Evolutionary conservation across 768 basidiomycete genomes (phyloP), one percentile per base, ranked within the genome.

Genomic region (Mycena maculata): DNA sequence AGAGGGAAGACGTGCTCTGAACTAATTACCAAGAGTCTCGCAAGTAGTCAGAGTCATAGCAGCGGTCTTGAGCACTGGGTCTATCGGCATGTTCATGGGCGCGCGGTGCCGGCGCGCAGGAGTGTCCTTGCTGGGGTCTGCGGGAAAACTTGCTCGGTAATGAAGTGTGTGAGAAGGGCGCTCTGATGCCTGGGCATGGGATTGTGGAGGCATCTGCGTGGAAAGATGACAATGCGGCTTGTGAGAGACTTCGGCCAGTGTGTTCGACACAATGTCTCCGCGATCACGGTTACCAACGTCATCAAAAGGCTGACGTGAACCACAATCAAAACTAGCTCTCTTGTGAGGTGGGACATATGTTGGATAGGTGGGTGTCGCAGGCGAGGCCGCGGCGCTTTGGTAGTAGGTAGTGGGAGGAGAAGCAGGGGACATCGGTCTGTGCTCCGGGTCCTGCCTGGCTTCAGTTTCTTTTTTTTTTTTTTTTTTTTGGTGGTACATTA

Each of bases 271-370:
- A 30, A 20, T 53, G 44, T 52, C 33, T 15, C 6, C 55, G 20
- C 11, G 12, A 42, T 23, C 50, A 25, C 48, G n/a, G n/a, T 63
- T 63, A 10, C 20, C 52, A 0, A 67, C 31, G 12, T 61, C 47
- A 18, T 25, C 60, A 18, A 67, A 27, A 5, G 65, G 60, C 3
- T 30, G 59, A 44, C 65, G 65, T 2, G 30, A 9, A 50, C 28
- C 55, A 23, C 41, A 22, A 25, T 67, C 48, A 28, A 56, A 49
- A 45, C 54, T 50, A 33, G 59, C 25, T 33, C 66, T 53, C 28
- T 30, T 57, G 48, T 67, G 66, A 36, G 60, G 66, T 7, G 60
- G 66, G 23, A 62, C 30, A 39, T 67, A 67, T 8, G 18, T 15
- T 16, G 56, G n/a, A 28, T 22, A 23, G 16, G 3, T 2, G 3